Base-by-base conservation (phyloP, 805 yeast genomes). In the Saccharomycopsis selenospora region DNA sequence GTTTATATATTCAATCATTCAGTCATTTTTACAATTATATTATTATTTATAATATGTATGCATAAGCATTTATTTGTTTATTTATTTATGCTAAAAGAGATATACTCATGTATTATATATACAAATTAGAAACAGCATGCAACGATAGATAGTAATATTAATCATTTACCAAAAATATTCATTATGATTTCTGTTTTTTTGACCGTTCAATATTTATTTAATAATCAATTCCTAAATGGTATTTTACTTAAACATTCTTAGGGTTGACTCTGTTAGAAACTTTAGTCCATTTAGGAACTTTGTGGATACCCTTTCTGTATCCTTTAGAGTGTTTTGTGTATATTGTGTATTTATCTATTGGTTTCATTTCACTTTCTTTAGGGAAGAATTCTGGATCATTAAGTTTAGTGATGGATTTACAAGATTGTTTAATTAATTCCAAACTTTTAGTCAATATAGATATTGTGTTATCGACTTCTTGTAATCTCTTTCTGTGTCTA, bases 211-310 rank as follows among this genome's bases (percentile, higher is more conserved):
- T n/a, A n/a, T n/a, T n/a, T n/a, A n/a, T n/a, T n/a, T n/a, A n/a
- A n/a, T n/a, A n/a, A n/a, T n/a, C n/a, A n/a, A n/a, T n/a, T n/a
- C n/a, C n/a, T n/a, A n/a, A n/a, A n/a, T n/a, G n/a, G n/a, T n/a
- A n/a, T n/a, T n/a, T n/a, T n/a, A 14, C 18, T 61, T 69, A 85
- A 63, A 76, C 82, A 61, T 81, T 74, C 51, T 73, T 73, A 41
- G 96, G 96, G 60, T 85, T 84, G 50, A 76, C 79, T 70, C 96
- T 80, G 65, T 82, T 75, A 6, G 95, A 78, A 54, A 79, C 63
- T 69, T 82, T 88, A 47, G 97, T 89, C 95, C 96, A 89, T 62
- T 89, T 86, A 18, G 96, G 96, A 40, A 83, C 85, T 64, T 80
- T 68, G 61, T 91, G 98, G 23, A 86, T 79, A 55, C 90, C 81